Conservation (phyloP, 2,329 filamentous ascomycete species). For the Aurifilum marmelostoma region DNA sequence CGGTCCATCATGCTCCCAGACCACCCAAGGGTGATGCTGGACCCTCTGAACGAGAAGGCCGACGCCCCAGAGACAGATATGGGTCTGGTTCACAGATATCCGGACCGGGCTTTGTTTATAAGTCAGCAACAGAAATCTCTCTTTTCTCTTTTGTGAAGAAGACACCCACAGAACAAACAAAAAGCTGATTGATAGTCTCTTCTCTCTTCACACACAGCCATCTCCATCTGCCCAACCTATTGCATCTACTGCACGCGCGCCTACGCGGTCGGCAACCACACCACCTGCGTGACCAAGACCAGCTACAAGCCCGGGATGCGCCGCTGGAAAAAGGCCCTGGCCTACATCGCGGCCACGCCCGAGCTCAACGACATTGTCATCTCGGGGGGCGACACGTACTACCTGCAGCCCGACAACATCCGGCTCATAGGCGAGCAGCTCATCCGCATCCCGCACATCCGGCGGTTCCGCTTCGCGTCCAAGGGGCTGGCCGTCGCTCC, state of each 20-base stretch:
- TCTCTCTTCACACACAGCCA: slow-evolving; percentile 46
- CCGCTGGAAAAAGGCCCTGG: slow-evolving; percentile 60
- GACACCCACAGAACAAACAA: no score
- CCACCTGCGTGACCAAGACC: slow-evolving; percentile 52
- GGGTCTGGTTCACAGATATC: slow-evolving; percentile 67
- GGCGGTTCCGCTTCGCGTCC: slow-evolving; percentile 62
- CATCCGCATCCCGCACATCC: slow-evolving; percentile 60
- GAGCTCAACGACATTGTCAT: slow-evolving; percentile 62
- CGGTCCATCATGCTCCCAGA: slow-evolving; percentile 56
- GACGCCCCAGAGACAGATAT: slow-evolving; percentile 58
- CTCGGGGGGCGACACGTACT: slow-evolving; percentile 66
- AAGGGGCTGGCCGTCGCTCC: slow-evolving; percentile 66
- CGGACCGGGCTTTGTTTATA: slow-evolving; percentile 64
- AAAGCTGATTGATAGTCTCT: not conserved
- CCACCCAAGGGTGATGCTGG: slow-evolving; percentile 57
- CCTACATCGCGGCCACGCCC: slow-evolving; percentile 56
- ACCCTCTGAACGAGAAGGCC: slow-evolving; percentile 60
- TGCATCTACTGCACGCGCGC: slow-evolving; percentile 66
- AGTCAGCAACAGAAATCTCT: slow-evolving; percentile 53
- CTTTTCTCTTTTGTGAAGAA: no score
- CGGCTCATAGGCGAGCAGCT: slow-evolving; percentile 57
- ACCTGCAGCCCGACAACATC: slow-evolving; percentile 56
- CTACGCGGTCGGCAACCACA: slow-evolving; percentile 60
- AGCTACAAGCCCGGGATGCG: slow-evolving; percentile 43
- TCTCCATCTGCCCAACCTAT: slow-evolving; percentile 64